phyloP scores from a whole-genome alignment of 1,284 basidiomycete species.

The Cutaneotrichosporon mucoides region DNA sequence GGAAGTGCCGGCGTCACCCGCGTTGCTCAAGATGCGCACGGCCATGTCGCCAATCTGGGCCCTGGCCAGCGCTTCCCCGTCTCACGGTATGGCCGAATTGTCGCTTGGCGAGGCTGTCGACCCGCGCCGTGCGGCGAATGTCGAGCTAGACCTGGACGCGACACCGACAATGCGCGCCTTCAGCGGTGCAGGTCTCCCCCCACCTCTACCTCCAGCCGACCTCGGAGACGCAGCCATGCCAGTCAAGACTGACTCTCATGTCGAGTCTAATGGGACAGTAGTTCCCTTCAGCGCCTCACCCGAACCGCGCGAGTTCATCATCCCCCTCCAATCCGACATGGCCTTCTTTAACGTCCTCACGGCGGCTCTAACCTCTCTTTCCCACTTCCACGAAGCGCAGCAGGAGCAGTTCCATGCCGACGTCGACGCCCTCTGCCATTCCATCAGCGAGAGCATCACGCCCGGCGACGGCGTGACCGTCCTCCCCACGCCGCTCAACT shows the following conservation, averaged over 20 bases:
- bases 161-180: constrained; percentile 8
- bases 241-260: no score
- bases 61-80: constrained; percentile 28
- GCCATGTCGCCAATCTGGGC: constrained; percentile 47
- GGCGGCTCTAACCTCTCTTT: constrained; percentile 65
- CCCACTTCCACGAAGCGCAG: constrained; percentile 61
- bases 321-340: constrained; percentile 75
- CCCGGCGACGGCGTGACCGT: constrained; percentile 48
- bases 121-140: not conserved
- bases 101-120: constrained; percentile 30
- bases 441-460: constrained; percentile 60
- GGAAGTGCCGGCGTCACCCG: constrained; percentile 36
- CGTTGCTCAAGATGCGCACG: constrained; percentile 25
- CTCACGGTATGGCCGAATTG: constrained; percentile 31
- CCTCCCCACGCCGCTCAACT: constrained; percentile 27
- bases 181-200: not conserved
- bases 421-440: constrained; percentile 59
- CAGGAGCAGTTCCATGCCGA: constrained; percentile 62
- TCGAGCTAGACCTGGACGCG: constrained; percentile 6
- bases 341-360: constrained; percentile 77
- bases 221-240: not conserved
- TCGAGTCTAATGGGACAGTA: no score
- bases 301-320: constrained; percentile 58
- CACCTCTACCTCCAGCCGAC: not conserved
- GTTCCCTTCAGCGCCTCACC: not conserved